A percentile compares a stretch with the other conserved stretches of the same genome.
Evolutionary conservation across 1,284 basidiomycete genomes (phyloP).

Genomic region (Inonotus obliquus): DNA sequence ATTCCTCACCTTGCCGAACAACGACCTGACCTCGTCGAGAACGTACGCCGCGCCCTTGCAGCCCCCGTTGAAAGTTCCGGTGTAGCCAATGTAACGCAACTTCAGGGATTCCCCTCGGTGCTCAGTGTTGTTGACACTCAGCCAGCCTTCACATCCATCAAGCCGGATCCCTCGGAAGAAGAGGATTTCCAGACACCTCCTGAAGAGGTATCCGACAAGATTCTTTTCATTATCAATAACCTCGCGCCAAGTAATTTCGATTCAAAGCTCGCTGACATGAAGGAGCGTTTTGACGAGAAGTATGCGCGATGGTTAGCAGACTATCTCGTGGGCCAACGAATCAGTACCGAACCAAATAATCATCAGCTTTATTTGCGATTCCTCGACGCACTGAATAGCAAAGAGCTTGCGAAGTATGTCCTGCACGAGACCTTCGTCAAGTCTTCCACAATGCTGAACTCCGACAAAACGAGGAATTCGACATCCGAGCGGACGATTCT

Average conservation of each 20-base stretch:
- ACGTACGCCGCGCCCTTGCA: slow-evolving; percentile 68
- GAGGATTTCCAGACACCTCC: slow-evolving; percentile 65
- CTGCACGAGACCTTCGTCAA: slow-evolving; percentile 93
- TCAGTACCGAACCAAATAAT: slow-evolving; percentile 96
- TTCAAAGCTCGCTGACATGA: slow-evolving; percentile 80
- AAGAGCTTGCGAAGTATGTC: slow-evolving; percentile 68
- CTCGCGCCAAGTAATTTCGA: slow-evolving; percentile 94
- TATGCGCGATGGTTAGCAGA: slow-evolving; percentile 96
- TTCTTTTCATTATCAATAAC: slow-evolving; percentile 98
- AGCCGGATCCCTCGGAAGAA: slow-evolving; percentile 57
- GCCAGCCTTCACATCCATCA: slow-evolving; percentile 70
- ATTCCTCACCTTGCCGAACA: slow-evolving; percentile 87
- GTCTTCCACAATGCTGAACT: slow-evolving; percentile 82
- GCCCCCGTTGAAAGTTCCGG: slow-evolving; percentile 39
- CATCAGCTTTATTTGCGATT: slow-evolving; percentile 94
- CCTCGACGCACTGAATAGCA: slow-evolving; percentile 75
- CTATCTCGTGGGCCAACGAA: slow-evolving; percentile 94
- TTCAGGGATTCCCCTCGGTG: slow-evolving; percentile 32
- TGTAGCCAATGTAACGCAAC: slow-evolving; percentile 34
- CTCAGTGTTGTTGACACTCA: slow-evolving; percentile 37
- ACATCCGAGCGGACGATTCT: slow-evolving; percentile 83
- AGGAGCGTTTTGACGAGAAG: slow-evolving; percentile 71
- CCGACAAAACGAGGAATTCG: slow-evolving; percentile 84
- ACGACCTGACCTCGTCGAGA: slow-evolving; percentile 80
- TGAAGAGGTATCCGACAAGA: slow-evolving; percentile 88